Percentiles rank a stretch among this genome's conserved stretches.
These are phyloP conservation scores for Tricholoma terreum DNA, from an alignment of 768 basidiomycete genomes.

Conservation along the genomic window DNA sequence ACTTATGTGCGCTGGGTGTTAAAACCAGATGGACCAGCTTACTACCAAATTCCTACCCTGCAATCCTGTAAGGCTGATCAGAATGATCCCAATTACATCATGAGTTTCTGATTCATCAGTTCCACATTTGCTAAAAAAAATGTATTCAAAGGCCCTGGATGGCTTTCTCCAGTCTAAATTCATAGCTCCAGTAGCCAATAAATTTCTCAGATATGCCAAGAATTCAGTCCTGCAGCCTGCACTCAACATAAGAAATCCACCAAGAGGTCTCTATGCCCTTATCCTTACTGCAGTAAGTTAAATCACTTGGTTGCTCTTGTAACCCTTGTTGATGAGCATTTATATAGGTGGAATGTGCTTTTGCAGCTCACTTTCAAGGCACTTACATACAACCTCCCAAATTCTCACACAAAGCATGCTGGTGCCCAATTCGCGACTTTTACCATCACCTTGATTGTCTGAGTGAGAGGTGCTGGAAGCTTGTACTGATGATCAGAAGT, in stretches of 20 bases:
- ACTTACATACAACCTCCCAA: neutral
- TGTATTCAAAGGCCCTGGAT: neutral
- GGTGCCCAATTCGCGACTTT: neutral
- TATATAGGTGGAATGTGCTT: neutral
- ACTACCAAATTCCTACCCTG: too few relatives aligned
- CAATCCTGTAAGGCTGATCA: too few relatives aligned
- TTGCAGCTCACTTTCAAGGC: neutral
- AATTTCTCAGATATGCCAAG: constrained; percentile 1
- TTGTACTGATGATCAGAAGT: too few relatives aligned
- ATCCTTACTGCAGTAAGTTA: constrained; percentile 1
- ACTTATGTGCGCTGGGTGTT: too few relatives aligned
- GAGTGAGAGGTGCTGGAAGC: too few relatives aligned
- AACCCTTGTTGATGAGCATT: neutral
- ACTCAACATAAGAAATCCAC: neutral
- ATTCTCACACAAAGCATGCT: neutral
- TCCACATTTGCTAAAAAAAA: neutral
- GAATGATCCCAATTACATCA: neutral
- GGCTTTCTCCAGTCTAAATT: constrained; percentile 3
- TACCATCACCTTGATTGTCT: neutral
- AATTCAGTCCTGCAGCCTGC: neutral
- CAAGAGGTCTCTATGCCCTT: constrained; percentile 5
- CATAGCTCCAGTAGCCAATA: neutral
- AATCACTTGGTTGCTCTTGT: neutral
- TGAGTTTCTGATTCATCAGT: neutral
- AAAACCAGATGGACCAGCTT: too few relatives aligned